Evolutionary conservation across 352 stramenopile genomes (phyloP), one percentile per base, ranked within the genome.

Genomic region (Pythium myriotylum): DNA sequence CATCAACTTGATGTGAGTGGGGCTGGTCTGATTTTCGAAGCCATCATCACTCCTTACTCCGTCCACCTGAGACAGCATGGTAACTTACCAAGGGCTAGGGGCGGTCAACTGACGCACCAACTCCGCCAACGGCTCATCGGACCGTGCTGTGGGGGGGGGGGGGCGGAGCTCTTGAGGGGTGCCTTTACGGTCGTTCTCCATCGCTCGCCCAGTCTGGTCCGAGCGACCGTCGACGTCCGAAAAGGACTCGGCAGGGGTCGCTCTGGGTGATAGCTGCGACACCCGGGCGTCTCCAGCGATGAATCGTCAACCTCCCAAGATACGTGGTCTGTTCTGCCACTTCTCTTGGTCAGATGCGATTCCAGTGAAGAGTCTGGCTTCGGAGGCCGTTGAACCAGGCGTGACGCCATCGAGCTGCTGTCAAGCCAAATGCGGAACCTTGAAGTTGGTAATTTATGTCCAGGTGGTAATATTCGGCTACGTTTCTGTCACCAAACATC

Each of bases 21-120:
- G 33, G 8, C 27, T n/a, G n/a, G 37, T 65, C 58, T 65, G 58
- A 65, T n/a, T 65, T 63, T 62, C 43, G 55, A 62, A 62, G 55
- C 55, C 55, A 62, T 62, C 45, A 29, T 43, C 37, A 40, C 33
- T 40, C 33, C 14, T 40, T 8, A 14, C 33, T 24, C 23, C 41
- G 40, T 59, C 52, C 39, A 24, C 52, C 39, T 51, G 40, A 59
- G 39, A 58, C 33, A 14, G 33, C 8, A 14, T 40, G 33, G 33
- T 40, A 40, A 40, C 14, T 40, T 40, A 40, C 33, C 14, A 14
- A 40, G 33, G 33, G 33, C 8, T 40, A 8, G 33, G 33, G 33
- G 33, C 14, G 33, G 33, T 14, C 33, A 40, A 40, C n/a, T n/a
- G n/a, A n/a, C n/a, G n/a, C n/a, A n/a, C n/a, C n/a, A n/a, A n/a